These are phyloP conservation scores for Penicillium brasilianum DNA, from an alignment of 2,329 filamentous ascomycete species.

Conservation along the genomic window DNA sequence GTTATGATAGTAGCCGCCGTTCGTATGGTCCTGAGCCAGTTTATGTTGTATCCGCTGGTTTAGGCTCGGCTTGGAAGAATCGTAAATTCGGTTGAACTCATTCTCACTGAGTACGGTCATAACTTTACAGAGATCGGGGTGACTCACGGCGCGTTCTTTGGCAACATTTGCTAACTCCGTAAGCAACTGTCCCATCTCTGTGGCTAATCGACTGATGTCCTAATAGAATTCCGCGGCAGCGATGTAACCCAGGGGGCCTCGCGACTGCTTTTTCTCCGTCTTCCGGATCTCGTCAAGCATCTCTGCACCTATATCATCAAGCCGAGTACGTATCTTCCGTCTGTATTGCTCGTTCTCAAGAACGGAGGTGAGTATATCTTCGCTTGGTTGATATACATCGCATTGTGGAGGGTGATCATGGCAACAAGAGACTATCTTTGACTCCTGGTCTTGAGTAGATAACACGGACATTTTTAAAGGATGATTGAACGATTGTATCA, in stretches of 20 bases:
- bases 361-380: conserved; percentile 18
- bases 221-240: neutral
- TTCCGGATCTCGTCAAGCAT: conserved; percentile 3
- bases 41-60: conserved; percentile 11
- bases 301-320: neutral
- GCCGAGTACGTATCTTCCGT: neutral
- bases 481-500: neutral
- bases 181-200: conserved; percentile 5
- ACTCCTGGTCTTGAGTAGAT: conserved; percentile 8
- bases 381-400: conserved; percentile 12
- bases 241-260: neutral
- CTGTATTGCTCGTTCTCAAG: conserved; percentile 12
- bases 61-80: conserved; percentile 9
- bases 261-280: neutral
- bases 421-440: conserved; percentile 8
- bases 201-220: neutral
- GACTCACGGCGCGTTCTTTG: conserved; percentile 11
- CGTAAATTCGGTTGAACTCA: conserved; percentile 14
- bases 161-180: conserved; percentile 6
- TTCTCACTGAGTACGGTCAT: conserved; percentile 12
- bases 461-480: conserved; percentile 10
- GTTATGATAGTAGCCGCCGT: conserved; percentile 8
- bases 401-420: conserved; percentile 12
- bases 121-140: conserved; percentile 12
- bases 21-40: conserved; percentile 10